These are phyloP conservation scores for Neospora caninum DNA, from an alignment of 169 alveolate genomes.

Conservation along the genomic window DNA sequence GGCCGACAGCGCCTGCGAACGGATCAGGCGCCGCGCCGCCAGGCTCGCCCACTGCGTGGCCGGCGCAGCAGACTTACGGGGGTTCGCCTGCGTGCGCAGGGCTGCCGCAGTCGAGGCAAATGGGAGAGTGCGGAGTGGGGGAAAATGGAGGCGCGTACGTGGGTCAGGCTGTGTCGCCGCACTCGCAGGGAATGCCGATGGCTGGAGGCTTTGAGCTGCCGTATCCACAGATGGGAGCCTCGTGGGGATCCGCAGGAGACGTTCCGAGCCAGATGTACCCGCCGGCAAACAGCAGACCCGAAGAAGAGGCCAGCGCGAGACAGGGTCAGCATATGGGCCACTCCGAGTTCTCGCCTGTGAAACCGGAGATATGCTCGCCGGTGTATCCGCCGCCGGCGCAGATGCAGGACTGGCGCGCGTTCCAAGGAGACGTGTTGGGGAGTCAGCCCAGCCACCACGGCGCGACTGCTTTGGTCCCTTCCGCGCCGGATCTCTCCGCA, in stretches of 20 bases:
- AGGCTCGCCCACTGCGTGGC: neutral
- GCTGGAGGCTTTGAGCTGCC: neutral
- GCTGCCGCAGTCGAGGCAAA: neutral
- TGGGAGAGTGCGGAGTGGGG: neutral
- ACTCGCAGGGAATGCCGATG: neutral
- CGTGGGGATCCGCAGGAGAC: neutral
- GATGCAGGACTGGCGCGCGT: neutral
- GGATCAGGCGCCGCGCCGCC: neutral
- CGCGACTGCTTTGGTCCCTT: neutral
- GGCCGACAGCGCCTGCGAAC: neutral
- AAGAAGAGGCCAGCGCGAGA: neutral
- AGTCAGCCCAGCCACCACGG: neutral
- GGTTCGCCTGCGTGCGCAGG: neutral
- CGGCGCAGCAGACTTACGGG: neutral
- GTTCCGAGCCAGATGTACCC: neutral
- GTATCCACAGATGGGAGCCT: neutral
- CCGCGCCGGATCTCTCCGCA: neutral
- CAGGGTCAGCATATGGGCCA: neutral
- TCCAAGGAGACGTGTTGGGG: neutral
- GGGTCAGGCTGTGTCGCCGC: neutral
- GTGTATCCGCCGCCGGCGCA: neutral
- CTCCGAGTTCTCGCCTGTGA: neutral
- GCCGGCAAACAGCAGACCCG: neutral
- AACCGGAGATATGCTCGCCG: neutral
- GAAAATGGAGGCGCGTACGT: neutral